Percentiles rank a stretch among this genome's conserved stretches.
Conservation (phyloP, 768 basidiomycete species). For the Termitomyces sp. region DNA sequence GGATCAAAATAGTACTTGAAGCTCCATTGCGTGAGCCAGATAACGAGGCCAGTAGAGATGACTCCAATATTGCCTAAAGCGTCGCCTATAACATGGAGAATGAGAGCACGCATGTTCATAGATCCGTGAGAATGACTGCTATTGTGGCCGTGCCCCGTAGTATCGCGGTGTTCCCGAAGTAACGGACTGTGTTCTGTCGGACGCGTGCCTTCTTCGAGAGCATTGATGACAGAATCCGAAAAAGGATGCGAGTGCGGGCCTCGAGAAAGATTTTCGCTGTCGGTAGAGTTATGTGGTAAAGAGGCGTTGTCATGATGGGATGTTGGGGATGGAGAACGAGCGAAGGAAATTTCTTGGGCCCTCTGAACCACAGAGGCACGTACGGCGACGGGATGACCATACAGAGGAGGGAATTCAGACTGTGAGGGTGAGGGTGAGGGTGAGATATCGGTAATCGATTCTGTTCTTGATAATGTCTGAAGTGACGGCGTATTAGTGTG, state of each 20-base stretch:
- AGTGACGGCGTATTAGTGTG: slow-evolving; percentile 41
- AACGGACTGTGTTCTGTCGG: slow-evolving; percentile 46
- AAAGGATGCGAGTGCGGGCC: background rate
- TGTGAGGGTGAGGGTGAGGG: slow-evolving; percentile 26
- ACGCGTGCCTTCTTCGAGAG: slow-evolving; percentile 6
- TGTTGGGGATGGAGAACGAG: slow-evolving; percentile 46
- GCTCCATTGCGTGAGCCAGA: slow-evolving; percentile 83
- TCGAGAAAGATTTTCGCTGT: slow-evolving; percentile 9
- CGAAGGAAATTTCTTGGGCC: slow-evolving; percentile 74
- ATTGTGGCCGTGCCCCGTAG: no score
- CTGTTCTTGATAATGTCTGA: slow-evolving; percentile 18
- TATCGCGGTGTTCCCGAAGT: slow-evolving; percentile 22
- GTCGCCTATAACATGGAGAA: slow-evolving; percentile 94
- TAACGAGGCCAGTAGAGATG: slow-evolving; percentile 90
- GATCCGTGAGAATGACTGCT: slow-evolving; percentile 55
- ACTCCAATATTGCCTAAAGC: slow-evolving; percentile 98
- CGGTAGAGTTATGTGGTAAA: slow-evolving; percentile 22
- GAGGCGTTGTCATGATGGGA: slow-evolving; percentile 20
- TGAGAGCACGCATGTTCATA: slow-evolving; percentile 98
- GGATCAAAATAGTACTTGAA: slow-evolving; percentile 95
- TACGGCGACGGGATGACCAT: slow-evolving; percentile 71
- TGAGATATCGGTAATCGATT: slow-evolving; percentile 20
- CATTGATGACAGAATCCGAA: slow-evolving; percentile 8
- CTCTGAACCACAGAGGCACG: slow-evolving; percentile 75
- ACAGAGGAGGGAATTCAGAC: slow-evolving; percentile 54